These are phyloP conservation scores for Candida oleophila DNA, from an alignment of 805 yeast genomes.

Conservation along the genomic window DNA sequence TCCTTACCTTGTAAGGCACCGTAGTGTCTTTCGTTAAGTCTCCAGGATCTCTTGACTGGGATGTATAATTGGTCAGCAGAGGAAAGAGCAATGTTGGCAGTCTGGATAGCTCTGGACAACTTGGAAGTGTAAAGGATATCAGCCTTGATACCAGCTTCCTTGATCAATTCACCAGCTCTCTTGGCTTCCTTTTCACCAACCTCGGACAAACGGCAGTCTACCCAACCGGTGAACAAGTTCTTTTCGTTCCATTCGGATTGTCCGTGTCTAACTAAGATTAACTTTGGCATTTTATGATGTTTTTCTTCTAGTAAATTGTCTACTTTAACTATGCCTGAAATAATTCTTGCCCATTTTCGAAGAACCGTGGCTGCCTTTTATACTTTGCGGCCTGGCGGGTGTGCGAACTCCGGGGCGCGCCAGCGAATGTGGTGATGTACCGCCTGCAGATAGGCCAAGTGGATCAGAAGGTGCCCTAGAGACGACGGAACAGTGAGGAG, in stretches of 20 bases:
- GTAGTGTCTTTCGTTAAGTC: slow-evolving; percentile 98
- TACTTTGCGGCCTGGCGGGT: slow-evolving; percentile 4
- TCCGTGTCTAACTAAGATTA: slow-evolving; percentile 96
- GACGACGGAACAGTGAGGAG: too few relatives aligned
- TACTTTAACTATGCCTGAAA: neutral
- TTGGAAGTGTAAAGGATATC: slow-evolving; percentile 89
- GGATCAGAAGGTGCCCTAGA: neutral
- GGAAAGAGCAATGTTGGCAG: slow-evolving; percentile 92
- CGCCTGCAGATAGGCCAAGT: slow-evolving; percentile 4
- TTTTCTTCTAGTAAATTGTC: neutral
- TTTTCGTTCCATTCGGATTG: slow-evolving; percentile 99
- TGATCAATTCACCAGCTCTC: slow-evolving; percentile 89
- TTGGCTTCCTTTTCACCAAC: slow-evolving; percentile 87
- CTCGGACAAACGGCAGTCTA: slow-evolving; percentile 83
- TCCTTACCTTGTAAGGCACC: slow-evolving; percentile 99
- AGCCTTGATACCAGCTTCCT: slow-evolving; percentile 81
- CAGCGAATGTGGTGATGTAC: neutral
- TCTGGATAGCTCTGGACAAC: slow-evolving; percentile 92
- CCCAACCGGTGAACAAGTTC: slow-evolving; percentile 99
- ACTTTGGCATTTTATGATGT: slow-evolving; percentile 47
- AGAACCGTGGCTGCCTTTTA: slow-evolving; percentile 1
- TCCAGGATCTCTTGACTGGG: slow-evolving; percentile 94
- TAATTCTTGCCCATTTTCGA: neutral
- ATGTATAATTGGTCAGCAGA: slow-evolving; percentile 86
- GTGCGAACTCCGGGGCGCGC: slow-evolving; percentile 8